phyloP scores from a whole-genome alignment of 345 rosid species.

The Salix suchowensis region DNA sequence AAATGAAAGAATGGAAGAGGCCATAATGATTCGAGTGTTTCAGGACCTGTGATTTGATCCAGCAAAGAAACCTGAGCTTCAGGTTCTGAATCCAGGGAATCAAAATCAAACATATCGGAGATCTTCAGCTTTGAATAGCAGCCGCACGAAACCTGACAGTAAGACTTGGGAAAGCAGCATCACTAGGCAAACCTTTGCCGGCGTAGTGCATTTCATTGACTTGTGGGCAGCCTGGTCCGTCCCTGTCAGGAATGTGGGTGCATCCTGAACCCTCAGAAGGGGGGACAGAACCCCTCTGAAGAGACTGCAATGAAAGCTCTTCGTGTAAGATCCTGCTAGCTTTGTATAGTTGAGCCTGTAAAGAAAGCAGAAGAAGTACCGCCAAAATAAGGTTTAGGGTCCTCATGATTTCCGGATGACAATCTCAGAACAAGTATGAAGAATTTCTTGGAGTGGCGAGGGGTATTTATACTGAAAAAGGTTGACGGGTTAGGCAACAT shows the following conservation, averaged over 20 bases:
- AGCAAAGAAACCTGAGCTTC: background rate
- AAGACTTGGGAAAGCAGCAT: slow-evolving; percentile 24
- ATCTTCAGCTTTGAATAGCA: slow-evolving; percentile 6
- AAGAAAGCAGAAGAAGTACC: slow-evolving; percentile 19
- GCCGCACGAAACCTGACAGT: slow-evolving; percentile 27
- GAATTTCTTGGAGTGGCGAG: background rate
- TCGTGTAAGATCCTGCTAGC: slow-evolving; percentile 27
- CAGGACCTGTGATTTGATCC: slow-evolving; percentile 3
- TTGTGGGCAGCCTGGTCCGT: slow-evolving; percentile 37
- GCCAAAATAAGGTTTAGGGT: slow-evolving; percentile 14
- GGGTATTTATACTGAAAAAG: slow-evolving; percentile 3
- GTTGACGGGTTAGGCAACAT: background rate
- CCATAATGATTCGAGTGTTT: background rate
- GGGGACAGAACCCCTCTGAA: slow-evolving; percentile 30
- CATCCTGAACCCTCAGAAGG: slow-evolving; percentile 49
- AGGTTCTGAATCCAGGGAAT: background rate
- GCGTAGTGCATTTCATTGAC: slow-evolving; percentile 40
- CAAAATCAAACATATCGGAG: background rate
- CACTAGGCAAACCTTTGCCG: slow-evolving; percentile 13
- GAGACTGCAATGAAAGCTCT: slow-evolving; percentile 34
- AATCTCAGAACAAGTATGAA: background rate
- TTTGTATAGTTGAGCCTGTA: slow-evolving; percentile 15
- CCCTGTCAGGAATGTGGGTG: slow-evolving; percentile 47
- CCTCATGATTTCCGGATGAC: slow-evolving; percentile 17
- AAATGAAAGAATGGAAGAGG: slow-evolving; percentile 4